Evolutionary conservation across 805 yeast genomes (phyloP), one percentile per base, ranked within the genome.

Genomic region (Candida coquimbonensis): DNA sequence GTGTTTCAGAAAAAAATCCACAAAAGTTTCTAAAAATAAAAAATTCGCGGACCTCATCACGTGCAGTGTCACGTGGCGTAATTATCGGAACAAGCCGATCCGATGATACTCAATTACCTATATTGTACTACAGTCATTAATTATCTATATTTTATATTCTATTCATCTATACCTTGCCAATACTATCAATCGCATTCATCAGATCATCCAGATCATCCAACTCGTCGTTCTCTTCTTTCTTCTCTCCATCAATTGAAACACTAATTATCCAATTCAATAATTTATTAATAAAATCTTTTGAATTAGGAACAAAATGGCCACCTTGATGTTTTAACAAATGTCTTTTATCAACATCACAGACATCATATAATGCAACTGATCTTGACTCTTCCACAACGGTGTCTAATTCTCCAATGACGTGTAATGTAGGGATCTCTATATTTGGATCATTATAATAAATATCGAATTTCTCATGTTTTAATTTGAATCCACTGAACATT

Each of bases 261-360:
- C 47, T 31, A 11, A 38, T 40, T 21, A 68, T 55, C 74, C 74
- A 69, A 32, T 53, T 51, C 16, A 63, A 40, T 9, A 68, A 60
- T 40, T 65, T 64, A 8, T 53, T 40, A 1, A 65, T 66, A 45
- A 64, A 67, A 16, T 49, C 58, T 46, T 83, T 85, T 5, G 87
- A 77, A 59, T 86, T 87, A n/a, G 99, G 99, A 35, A 91, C 95
- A 59, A 83, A 91, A 61, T 91, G 99, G 1, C 96, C 96, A 43
- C 98, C 98, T 5, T 97, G 95, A 60, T 91, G 99, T 50, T 75
- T 82, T 47, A 89, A 54, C 39, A 73, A 39, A 0, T 68, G 70
- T 19, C 86, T 65, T 17, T 63, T 62, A 4, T 55, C 58, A 17
- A 65, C 69, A 31, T 64, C 66, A 50, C 76, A 76, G 16, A 70